Conservation (phyloP, 2,329 filamentous ascomycete species). For the Chaetomiaceae sp. region DNA sequence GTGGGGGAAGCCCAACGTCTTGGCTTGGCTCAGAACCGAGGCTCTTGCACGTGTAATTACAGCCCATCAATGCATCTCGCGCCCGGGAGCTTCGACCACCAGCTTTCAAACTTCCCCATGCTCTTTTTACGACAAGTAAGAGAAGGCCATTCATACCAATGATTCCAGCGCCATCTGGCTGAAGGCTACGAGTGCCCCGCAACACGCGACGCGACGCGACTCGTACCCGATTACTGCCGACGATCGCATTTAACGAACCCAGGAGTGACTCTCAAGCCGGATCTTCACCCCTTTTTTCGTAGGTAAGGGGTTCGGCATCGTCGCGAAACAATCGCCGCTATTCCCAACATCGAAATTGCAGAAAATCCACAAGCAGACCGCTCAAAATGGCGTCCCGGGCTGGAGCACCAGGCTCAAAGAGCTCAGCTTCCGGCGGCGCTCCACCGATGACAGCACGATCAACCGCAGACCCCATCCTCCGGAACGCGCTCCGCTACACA, state of each 20-base stretch:
- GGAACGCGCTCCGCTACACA: conserved; percentile 82
- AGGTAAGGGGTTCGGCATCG: background rate
- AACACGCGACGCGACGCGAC: conserved; percentile 2
- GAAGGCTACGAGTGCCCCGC: too few species aligned
- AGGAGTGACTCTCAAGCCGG: too few species aligned
- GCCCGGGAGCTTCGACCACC: background rate
- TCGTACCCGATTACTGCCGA: background rate
- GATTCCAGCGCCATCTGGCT: background rate
- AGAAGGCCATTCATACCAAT: background rate
- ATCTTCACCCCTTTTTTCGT: background rate
- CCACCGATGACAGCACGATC: conserved; percentile 17
- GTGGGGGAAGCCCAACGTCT: conserved; percentile 5
- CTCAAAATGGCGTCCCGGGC: conserved; percentile 18
- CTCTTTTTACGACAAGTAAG: background rate
- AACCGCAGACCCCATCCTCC: conserved; percentile 50
- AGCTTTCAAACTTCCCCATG: background rate
- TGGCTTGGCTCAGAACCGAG: conserved; percentile 13
- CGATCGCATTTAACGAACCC: too few species aligned
- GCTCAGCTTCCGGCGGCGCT: background rate
- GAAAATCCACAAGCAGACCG: background rate
- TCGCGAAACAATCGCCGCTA: background rate
- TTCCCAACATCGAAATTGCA: background rate
- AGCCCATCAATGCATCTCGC: background rate
- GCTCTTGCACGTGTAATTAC: conserved; percentile 6
- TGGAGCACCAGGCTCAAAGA: conserved; percentile 5